These are phyloP conservation scores for Pyrenula massariospora DNA, from an alignment of 495 filamentous ascomycete species.

Conservation along the genomic window DNA sequence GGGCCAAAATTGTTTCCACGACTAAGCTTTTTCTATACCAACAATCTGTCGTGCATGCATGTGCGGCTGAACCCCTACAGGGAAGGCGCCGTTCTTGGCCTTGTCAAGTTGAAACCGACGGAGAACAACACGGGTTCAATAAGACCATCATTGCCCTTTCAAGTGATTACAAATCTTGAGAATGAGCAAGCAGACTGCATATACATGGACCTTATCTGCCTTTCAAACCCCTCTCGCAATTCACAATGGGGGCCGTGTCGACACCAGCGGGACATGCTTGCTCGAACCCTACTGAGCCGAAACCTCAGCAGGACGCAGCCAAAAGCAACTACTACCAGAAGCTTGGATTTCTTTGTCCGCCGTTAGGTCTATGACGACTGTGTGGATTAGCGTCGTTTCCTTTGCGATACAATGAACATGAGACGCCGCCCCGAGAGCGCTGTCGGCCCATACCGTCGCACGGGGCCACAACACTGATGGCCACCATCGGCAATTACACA, in stretches of 20 bases:
- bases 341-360: neutral
- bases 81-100: neutral
- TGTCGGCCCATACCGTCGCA: neutral
- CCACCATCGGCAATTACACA: neutral
- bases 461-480: neutral
- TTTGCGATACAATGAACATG: neutral
- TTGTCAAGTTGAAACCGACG: neutral
- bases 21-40: neutral
- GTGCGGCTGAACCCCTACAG: neutral
- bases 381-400: neutral
- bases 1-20: neutral
- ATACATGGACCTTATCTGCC: neutral
- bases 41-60: neutral
- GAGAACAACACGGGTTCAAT: neutral
- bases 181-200: neutral
- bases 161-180: neutral
- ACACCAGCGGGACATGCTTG: neutral
- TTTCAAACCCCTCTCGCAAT: neutral
- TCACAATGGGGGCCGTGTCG: neutral
- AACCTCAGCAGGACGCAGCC: neutral
- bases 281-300: neutral
- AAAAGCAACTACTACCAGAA: neutral
- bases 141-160: neutral
- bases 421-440: neutral
- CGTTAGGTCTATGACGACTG: neutral